Conservation (phyloP, 768 basidiomycete species). For the Tricholoma terreum region DNA sequence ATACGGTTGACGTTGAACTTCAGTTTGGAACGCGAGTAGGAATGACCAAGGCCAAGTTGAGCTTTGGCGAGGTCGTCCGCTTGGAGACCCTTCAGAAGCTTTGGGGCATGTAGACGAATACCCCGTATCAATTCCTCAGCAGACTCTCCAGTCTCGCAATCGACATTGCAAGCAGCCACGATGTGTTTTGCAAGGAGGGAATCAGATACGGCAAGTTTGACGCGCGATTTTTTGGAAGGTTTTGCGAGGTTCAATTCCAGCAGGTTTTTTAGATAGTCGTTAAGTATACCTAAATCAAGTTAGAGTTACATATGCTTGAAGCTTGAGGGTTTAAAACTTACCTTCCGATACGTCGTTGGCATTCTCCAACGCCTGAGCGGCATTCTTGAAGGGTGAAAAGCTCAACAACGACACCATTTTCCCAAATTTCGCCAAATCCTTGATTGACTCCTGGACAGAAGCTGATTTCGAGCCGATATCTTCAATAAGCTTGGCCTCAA, state of each 20-base stretch:
- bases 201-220: slow-evolving; percentile 81
- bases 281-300: slow-evolving; percentile 64
- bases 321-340: slow-evolving; percentile 30
- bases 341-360: slow-evolving; percentile 96
- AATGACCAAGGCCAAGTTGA: slow-evolving; percentile 95
- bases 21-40: slow-evolving; percentile 94
- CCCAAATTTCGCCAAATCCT: slow-evolving; percentile 82
- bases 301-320: slow-evolving; percentile 2
- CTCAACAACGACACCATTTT: slow-evolving; percentile 91
- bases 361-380: slow-evolving; percentile 92
- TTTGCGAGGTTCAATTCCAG: slow-evolving; percentile 87
- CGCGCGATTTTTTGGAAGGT: slow-evolving; percentile 61
- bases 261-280: slow-evolving; percentile 77
- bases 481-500: slow-evolving; percentile 83
- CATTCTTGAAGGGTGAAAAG: slow-evolving; percentile 92
- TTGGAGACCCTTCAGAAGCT: slow-evolving; percentile 86
- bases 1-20: slow-evolving; percentile 97
- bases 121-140: slow-evolving; percentile 87
- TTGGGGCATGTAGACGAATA: slow-evolving; percentile 86
- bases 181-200: slow-evolving; percentile 71
- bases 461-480: slow-evolving; percentile 79
- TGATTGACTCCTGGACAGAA: slow-evolving; percentile 81
- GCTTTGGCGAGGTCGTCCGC: slow-evolving; percentile 86
- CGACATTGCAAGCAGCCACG: slow-evolving; percentile 64
- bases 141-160: slow-evolving; percentile 79